Base-by-base conservation (phyloP, 306 rosid species). In the Cucurbita argyrosperma region DNA sequence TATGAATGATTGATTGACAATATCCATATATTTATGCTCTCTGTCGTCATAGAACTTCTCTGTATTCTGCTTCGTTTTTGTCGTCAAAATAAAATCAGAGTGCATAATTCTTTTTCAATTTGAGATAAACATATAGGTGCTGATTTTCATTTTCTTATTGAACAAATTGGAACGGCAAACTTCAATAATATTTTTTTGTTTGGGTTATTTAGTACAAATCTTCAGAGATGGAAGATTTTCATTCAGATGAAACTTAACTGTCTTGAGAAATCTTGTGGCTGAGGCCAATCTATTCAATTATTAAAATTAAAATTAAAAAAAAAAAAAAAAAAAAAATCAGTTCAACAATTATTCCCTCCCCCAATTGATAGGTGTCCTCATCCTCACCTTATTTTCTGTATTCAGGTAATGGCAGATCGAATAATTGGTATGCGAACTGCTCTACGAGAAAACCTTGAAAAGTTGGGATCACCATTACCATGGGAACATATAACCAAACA, bases 401-500 rank as follows among this genome's bases (percentile, higher is more conserved):
- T 13, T 18, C 87, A 94, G 97, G 92, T 72, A 74, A 94, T 94
- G 98, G 97, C 98, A 40, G 92, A 90, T 74, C 92, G 97, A 78
- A 94, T 94, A 37, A 94, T 94, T 6, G 97, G 92, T 78, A 90
- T 89, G 97, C 80, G 98, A 77, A 51, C 85, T 21, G 73, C 89
- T 23, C 86, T 89, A 37, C 85, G 90, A 61, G 95, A 90, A 64
- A 87, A 82, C 76, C 83, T 94, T 23, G 96, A 94, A 74, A 94
- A 88, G 50, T 76, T 84, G 47, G 92, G 92, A 1, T 94, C 98
- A 68, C 79, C 87, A 38, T 79, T 90, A 49, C 79, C 94, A 42
- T 94, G 96, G 96, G 89, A 89, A 83, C 98, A 94, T 82, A 74
- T 90, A 79, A 89, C 98, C 45, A 79, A 90, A 50, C 96, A 93